Percentiles rank a stretch among this genome's conserved stretches.
phyloP scores from a whole-genome alignment of 768 basidiomycete genomes.

The Ephemerocybe angulata region DNA sequence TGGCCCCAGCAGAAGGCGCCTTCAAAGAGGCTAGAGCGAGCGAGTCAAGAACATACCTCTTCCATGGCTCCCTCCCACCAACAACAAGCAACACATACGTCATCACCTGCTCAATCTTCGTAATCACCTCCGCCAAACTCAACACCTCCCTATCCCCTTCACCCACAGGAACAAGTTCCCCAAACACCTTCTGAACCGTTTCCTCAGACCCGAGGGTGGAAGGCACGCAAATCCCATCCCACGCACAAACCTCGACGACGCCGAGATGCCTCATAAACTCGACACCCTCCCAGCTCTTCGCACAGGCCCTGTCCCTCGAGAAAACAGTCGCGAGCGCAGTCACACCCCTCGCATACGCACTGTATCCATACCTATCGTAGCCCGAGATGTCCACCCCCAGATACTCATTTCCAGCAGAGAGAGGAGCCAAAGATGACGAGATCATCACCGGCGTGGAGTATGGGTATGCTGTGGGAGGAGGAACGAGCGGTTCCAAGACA shows the following conservation, averaged over 20 bases:
- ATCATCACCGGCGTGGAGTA: conserved; percentile 3
- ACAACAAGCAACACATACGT: conserved; percentile 56
- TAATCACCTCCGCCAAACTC: conserved; percentile 32
- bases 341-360: conserved; percentile 61
- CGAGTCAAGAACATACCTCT: conserved; percentile 35
- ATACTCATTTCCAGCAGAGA: not conserved
- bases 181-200: not conserved
- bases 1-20: too few species aligned
- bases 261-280: conserved; percentile 73
- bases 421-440: conserved; percentile 4
- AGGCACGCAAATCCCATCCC: conserved; percentile 57
- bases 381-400: not conserved
- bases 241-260: conserved; percentile 56
- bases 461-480: conserved; percentile 32
- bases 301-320: conserved; percentile 54
- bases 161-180: not conserved
- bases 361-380: conserved; percentile 51
- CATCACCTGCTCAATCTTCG: conserved; percentile 47
- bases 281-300: conserved; percentile 42
- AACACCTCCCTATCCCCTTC: conserved; percentile 1
- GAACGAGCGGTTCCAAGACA: conserved; percentile 57
- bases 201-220: not conserved
- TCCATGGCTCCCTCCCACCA: conserved; percentile 46
- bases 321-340: conserved; percentile 54
- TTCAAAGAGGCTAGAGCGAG: conserved; percentile 11